A percentile compares a stretch with the other conserved stretches of the same genome.
Evolutionary conservation across 2,329 filamentous ascomycete species (phyloP).

Genomic region (Sporothrix phasma): DNA sequence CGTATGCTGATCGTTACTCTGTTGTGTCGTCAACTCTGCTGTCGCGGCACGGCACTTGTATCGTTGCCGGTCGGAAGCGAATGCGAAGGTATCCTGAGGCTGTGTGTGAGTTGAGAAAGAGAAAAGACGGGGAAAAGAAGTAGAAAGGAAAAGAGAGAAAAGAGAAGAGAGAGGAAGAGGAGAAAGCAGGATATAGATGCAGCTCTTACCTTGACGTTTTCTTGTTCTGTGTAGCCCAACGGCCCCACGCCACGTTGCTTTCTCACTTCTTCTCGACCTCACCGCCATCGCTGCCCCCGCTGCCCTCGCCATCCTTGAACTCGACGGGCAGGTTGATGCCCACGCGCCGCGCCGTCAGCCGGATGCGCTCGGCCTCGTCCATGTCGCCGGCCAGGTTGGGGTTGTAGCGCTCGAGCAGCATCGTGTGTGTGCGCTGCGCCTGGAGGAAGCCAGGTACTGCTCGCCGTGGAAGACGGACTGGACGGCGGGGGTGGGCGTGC

Average conservation of each 20-base stretch:
- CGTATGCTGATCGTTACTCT: no score
- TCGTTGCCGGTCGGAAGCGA: not conserved
- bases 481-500: not conserved
- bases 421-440: slow-evolving; percentile 76
- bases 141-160: no score
- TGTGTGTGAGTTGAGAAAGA: no score
- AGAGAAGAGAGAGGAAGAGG: no score
- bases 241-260: not conserved
- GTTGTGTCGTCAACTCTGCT: not conserved
- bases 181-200: no score
- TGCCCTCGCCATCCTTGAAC: slow-evolving; percentile 25
- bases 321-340: slow-evolving; percentile 79
- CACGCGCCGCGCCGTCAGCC: slow-evolving; percentile 74
- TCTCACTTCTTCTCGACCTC: not conserved
- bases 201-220: not conserved
- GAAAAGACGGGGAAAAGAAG: no score
- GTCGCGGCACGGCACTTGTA: not conserved
- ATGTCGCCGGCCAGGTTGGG: slow-evolving; percentile 65
- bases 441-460: slow-evolving; percentile 70
- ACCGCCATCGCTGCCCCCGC: not conserved
- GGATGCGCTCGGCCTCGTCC: slow-evolving; percentile 73
- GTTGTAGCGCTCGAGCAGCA: slow-evolving; percentile 83
- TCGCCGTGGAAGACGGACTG: slow-evolving; percentile 42
- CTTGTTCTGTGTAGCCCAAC: no score
- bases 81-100: no score